phyloP scores from a whole-genome alignment of 352 stramenopile genomes.

The Pythium dissimile region DNA sequence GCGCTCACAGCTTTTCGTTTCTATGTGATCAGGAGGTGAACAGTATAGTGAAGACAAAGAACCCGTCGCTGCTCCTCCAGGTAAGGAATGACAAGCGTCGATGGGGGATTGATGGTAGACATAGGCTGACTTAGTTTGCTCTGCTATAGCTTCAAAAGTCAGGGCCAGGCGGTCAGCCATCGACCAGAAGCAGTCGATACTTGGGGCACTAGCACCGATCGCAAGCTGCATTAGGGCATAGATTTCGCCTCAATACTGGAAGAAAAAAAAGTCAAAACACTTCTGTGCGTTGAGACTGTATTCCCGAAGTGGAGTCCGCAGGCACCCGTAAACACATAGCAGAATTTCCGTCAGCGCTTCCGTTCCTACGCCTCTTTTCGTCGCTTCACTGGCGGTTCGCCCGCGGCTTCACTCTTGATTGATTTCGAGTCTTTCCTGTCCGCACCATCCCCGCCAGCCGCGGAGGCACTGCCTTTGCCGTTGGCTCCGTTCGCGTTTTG shows the following conservation, averaged over 20 bases:
- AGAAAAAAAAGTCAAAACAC: too few relatives aligned
- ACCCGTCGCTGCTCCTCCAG: conserved; percentile 91
- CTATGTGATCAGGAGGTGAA: conserved; percentile 79
- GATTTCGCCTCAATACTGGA: too few relatives aligned
- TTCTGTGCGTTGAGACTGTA: too few relatives aligned
- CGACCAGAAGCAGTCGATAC: conserved; percentile 51
- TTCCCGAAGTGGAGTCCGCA: too few relatives aligned
- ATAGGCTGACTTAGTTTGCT: too few relatives aligned
- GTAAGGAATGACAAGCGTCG: conserved; percentile 35
- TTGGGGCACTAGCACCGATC: conserved; percentile 42
- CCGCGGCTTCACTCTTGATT: conserved; percentile 16
- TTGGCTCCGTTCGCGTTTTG: conserved; percentile 44
- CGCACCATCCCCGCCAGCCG: not conserved
- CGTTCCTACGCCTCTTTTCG: conserved; percentile 58
- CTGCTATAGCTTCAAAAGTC: conserved; percentile 65
- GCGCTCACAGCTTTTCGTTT: too few relatives aligned
- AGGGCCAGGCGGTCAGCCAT: conserved; percentile 25
- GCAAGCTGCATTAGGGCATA: not conserved
- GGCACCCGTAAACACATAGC: too few relatives aligned
- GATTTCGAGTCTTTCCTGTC: conserved; percentile 25
- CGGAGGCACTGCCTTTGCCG: conserved; percentile 8
- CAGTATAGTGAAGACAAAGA: conserved; percentile 94
- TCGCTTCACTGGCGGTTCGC: conserved; percentile 47
- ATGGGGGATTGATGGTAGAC: not conserved
- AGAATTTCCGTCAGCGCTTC: too few relatives aligned